Conservation (phyloP, 2,329 filamentous ascomycete genomes). For the Fusarium kyushuense region DNA sequence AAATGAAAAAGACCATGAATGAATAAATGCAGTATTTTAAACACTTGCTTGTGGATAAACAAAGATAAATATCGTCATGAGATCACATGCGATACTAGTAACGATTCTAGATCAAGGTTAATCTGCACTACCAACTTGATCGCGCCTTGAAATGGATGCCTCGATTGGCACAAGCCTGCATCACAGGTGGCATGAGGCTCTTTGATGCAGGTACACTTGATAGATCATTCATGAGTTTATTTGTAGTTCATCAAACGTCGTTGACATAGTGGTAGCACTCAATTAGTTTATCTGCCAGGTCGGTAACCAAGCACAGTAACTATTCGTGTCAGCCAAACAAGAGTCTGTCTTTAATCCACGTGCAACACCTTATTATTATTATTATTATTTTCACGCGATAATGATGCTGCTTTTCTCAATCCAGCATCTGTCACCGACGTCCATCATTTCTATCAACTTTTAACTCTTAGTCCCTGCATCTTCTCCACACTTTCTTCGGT, state of each 20-base stretch:
- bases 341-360: background rate
- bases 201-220: background rate
- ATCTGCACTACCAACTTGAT: background rate
- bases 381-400: background rate
- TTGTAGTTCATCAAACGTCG: background rate
- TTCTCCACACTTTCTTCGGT: slow-evolving; percentile 25
- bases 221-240: background rate
- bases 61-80: background rate
- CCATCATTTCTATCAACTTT: background rate
- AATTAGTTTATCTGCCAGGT: too few relatives aligned
- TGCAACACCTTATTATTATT: background rate
- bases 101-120: background rate
- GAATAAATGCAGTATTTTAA: background rate
- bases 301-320: too few relatives aligned
- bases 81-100: background rate
- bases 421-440: slow-evolving; percentile 27
- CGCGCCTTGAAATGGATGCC: background rate
- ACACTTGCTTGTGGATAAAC: background rate
- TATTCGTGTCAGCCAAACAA: background rate
- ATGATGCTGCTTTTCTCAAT: background rate
- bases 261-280: too few relatives aligned
- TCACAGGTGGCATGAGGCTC: background rate
- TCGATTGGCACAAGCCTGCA: background rate
- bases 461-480: slow-evolving; percentile 8
- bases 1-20: background rate